Evolutionary conservation across 768 basidiomycete genomes (phyloP), one percentile per base, ranked within the genome.

Genomic region (Crassisporium funariophilum): DNA sequence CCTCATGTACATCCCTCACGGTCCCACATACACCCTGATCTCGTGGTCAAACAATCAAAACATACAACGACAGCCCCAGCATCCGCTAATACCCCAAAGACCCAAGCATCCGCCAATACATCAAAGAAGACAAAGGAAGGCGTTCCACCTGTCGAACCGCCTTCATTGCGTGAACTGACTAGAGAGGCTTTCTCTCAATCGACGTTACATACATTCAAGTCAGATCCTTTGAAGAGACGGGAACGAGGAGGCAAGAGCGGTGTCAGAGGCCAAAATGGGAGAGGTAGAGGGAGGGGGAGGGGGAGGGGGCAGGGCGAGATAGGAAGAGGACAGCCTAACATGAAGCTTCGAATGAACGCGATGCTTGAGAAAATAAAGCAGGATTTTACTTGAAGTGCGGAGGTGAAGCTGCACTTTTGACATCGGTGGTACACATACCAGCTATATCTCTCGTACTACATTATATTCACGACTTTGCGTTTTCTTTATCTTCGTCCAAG

Each of bases 311-410:
- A 56, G 60, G 61, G 66, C 31, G 66, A 64, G 41, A 66, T 62
- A 53, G 70, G 73, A 33, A 64, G 70, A 49, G 75, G 73, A n/a
- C 76, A 79, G 44, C 76, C 78, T 16, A 70, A 77, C 60, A 94
- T 95, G 92, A 88, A 86, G 58, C 67, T 88, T 39, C 83, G 91
- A 40, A 95, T 95, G 91, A 81, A 83, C 51, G 84, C 80, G 21
- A 76, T 95, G 76, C 76, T 95, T 47, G 89, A 91, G 64, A 85
- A 86, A 67, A 93, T 95, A 54, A 87, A 89, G 64, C 78, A 77
- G 38, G 77, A 84, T 57, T 62, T 68, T 29, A 59, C 68, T 44
- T 82, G 62, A 63, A 41, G n/a, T 22, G 17, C 10, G n/a, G 23
- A 6, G 22, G 27, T 40, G 19, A 27, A 27, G 27, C 19, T 21